Base-by-base conservation (phyloP, 2,329 filamentous ascomycete genomes). In the Xylaria sp. region DNA sequence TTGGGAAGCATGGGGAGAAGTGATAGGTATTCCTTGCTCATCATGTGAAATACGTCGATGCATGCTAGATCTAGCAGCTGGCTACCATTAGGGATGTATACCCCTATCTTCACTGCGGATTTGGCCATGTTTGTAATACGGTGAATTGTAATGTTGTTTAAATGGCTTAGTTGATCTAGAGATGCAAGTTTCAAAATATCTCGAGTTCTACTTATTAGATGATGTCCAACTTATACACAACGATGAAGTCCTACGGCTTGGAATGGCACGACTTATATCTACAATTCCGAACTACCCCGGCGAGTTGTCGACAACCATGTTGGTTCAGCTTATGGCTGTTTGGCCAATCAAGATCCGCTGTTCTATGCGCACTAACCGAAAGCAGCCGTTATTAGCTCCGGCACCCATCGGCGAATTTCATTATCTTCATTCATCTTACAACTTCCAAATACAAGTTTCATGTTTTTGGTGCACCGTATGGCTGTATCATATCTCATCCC, bases 61-160 rank as follows among this genome's bases (percentile, higher is more conserved):
- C 68, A 70, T 25, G 68, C 68, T 32, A 70, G 55, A 15, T 70
- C 68, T n/a, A 70, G 60, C 12, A 70, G 48, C 46, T 70, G 68
- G 13, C n/a, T 32, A 23, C 34, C 51, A 34, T 50, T 28, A 15
- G 60, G 65, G 51, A 68, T 37, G 61, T 44, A 68, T 23, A 70
- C 68, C n/a, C 68, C 65, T 34, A 70, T 63, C 44, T 70, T 70
- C 10, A 63, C 57, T 51, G 37, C 39, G 34, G 52, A 52, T 39
- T 58, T 58, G 8, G 65, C 25, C 65, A 67, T 67, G 34, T 44
- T 48, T 15, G n/a, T 20, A 54, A n/a, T 12, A 56, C 8, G n/a
- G 39, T 46, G 9, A 56, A 12, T 12, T 23, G n/a, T 8, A 56
- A 32, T 34, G 34, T 20, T 34, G 8, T 48, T 12, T 10, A 15